Base-by-base conservation (phyloP, 106 monocot genomes). In the Phalaenopsis aphrodite region DNA sequence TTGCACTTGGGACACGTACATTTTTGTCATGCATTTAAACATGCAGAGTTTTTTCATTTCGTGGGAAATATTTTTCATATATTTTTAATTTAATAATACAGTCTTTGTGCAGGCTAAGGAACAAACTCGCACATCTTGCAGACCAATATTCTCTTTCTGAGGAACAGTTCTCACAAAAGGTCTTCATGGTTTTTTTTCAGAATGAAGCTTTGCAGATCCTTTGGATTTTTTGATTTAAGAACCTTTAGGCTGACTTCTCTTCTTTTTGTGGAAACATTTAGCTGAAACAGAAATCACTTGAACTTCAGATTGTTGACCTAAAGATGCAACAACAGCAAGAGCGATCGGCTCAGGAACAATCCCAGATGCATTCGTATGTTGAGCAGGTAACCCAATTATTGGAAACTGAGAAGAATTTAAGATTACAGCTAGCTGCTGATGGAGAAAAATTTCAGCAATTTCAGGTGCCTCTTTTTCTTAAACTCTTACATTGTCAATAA, bases 401-500 rank as follows among this genome's bases (percentile, higher is more conserved):
- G 82, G 85, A 86, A 46, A 94, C 92, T 72, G 98, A 99, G 83
- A 99, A 93, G 78, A 91, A 78, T 79, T 85, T 99, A 69, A 84
- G 91, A 14, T 75, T 87, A 72, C 92, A 99, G 82, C 88, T 99
- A 77, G 90, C 88, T 65, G 85, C 98, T 68, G 93, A 99, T 91
- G 92, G 88, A 75, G 94, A 95, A 83, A 99, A 91, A 84, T 99
- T 99, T 86, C 94, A 91, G 87, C 89, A 94, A 83, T 94, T 99
- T 80, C 94, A 99, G 92, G 98, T 99, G 72, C 79, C 42, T 75
- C 72, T 41, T 45, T 38, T 4, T 37, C n/a, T 36, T 8, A 1
- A 21, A 21, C 7, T 17, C 21, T 47, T 15, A 41, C 56, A 8
- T 72, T 19, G 42, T 8, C 19, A 74, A 5, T 18, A 74, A 43